Conservation (phyloP, 2,329 filamentous ascomycete genomes). For the Botrytis cinerea region DNA sequence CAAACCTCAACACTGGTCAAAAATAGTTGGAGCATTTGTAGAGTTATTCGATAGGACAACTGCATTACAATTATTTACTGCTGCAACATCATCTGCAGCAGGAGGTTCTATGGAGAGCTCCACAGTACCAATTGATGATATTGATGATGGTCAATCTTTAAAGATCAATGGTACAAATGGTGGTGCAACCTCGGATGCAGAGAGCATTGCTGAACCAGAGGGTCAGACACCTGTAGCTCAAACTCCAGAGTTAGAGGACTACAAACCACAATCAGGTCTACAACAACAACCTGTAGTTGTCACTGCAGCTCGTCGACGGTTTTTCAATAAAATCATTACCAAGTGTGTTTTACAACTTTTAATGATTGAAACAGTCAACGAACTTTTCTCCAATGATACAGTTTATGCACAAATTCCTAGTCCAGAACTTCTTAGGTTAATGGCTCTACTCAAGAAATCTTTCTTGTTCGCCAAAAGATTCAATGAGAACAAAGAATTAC, state of each 20-base stretch:
- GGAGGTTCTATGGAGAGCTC: conserved; percentile 56
- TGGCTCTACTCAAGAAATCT: conserved; percentile 91
- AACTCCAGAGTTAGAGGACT: conserved; percentile 65
- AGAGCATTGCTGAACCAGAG: conserved; percentile 40
- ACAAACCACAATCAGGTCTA: conserved; percentile 72
- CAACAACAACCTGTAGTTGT: conserved; percentile 91
- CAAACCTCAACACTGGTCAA: conserved; percentile 80
- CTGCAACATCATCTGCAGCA: conserved; percentile 59
- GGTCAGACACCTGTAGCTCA: conserved; percentile 35
- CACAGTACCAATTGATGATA: conserved; percentile 37
- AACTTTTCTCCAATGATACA: conserved; percentile 95
- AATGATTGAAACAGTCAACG: conserved; percentile 99
- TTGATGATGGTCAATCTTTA: conserved; percentile 53
- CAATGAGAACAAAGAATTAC: conserved; percentile 94
- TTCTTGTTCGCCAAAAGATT: conserved; percentile 97
- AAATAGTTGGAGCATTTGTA: conserved; percentile 94
- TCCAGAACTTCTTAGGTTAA: conserved; percentile 82
- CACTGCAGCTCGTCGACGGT: conserved; percentile 86
- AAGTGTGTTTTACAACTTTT: conserved; percentile 95
- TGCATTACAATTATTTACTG: conserved; percentile 91
- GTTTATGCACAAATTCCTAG: conserved; percentile 95
- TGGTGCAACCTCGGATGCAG: conserved; percentile 39
- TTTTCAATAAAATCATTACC: conserved; percentile 99
- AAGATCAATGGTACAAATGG: conserved; percentile 60
- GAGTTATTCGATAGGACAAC: conserved; percentile 94